Base-by-base conservation (phyloP, 2,329 filamentous ascomycete genomes). In the Pyrenochaeta sp. region DNA sequence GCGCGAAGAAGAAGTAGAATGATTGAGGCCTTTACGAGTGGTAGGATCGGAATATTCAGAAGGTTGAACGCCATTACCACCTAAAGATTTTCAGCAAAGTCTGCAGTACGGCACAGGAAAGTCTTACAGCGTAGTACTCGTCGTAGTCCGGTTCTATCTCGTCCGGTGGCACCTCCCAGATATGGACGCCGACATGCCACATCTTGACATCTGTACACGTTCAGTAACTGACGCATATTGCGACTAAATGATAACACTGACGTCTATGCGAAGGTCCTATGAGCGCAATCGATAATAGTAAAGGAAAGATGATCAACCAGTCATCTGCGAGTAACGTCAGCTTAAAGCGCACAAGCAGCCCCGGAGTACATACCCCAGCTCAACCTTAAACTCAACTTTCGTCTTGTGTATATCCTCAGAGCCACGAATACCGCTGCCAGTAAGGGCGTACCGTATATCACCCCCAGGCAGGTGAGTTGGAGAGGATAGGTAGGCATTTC, bases 11-110 rank as follows among this genome's bases (percentile, higher is more conserved):
- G 75, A 25, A 79, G 73, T 9, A 78, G 60, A 15, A 79, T 77
- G 50, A 79, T 77, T 0, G 77, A 77, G 1, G 74, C 72, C 68
- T 79, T 79, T 52, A 78, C 77, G n/a, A 78, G 67, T 0, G 77
- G 77, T 27, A 79, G 56, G 47, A 79, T 79, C 3, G 75, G 76
- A 10, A 76, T 77, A 56, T 78, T 79, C 46, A 78, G 61, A 9
- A 79, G 72, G 47, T 78, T 78, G 67, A 78, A 77, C 24, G 75
- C 72, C 62, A 77, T 67, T 27, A 68, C 46, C 15, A 77, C 70
- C 76, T 78, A 36, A 1, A 22, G 34, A 3, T 30, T 42, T 49
- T 45, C 39, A 50, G 45, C 32, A 30, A 8, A 15, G 10, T 3
- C 15, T 13, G 9, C 13, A 12, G 13, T 39, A n/a, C 15, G 13